Evolutionary conservation across 225 moss, liverwort and hornwort species (phyloP).

Genomic region (Lunularia cruciata): DNA sequence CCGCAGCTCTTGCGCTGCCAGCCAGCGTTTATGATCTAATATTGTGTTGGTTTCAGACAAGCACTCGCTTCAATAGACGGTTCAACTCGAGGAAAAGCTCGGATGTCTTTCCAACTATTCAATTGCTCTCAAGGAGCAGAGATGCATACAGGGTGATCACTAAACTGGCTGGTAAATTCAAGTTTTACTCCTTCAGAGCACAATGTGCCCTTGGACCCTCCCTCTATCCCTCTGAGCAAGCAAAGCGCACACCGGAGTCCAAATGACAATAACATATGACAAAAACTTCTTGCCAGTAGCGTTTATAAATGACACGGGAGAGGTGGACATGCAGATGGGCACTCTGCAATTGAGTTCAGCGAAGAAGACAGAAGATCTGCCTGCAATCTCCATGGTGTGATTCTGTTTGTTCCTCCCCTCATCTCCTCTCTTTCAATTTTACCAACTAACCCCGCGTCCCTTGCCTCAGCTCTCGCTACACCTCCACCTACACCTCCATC

Average conservation of each 20-base stretch:
- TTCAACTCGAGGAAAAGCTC: not conserved
- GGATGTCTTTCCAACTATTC: not conserved
- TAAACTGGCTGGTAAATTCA: no score
- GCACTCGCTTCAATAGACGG: not conserved
- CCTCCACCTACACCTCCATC: not conserved
- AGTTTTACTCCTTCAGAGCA: no score
- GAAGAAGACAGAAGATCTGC: slow-evolving; percentile 7
- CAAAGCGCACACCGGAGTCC: not conserved
- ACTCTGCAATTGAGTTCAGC: not conserved
- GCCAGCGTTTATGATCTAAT: not conserved
- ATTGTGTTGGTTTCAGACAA: not conserved
- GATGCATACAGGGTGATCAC: no score
- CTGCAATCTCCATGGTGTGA: not conserved
- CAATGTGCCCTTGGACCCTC: not conserved
- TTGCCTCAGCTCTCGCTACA: not conserved
- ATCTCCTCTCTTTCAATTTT: not conserved
- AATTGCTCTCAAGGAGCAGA: not conserved
- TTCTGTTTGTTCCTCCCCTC: not conserved
- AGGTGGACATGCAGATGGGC: not conserved
- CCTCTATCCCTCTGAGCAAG: not conserved
- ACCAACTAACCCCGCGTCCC: not conserved
- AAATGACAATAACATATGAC: not conserved
- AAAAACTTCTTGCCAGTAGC: not conserved
- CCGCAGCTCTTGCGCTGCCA: not conserved
- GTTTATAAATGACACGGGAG: not conserved